Conservation (phyloP, 2,329 filamentous ascomycete genomes). For the Diaporthe ampelina region DNA sequence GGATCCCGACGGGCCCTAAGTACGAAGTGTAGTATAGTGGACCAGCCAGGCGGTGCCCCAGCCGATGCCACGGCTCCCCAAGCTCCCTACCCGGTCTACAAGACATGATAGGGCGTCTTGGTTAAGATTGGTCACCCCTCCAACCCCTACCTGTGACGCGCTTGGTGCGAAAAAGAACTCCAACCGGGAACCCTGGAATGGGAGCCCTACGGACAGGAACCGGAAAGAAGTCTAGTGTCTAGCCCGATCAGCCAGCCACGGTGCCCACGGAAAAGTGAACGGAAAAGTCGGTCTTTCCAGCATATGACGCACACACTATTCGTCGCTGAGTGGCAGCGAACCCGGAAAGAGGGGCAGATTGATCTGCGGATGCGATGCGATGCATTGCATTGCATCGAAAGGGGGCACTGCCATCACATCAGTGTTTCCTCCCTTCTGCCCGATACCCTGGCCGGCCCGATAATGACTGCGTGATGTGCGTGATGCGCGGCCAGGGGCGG, state of each 20-base stretch:
- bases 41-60: background rate
- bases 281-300: background rate
- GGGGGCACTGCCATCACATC: background rate
- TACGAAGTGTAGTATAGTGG: background rate
- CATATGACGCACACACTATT: conserved; percentile 12
- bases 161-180: background rate
- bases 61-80: background rate
- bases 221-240: conserved; percentile 13
- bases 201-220: conserved; percentile 4
- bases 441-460: background rate
- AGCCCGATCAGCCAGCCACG: too few relatives aligned
- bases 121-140: conserved; percentile 4
- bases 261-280: background rate
- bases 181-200: background rate
- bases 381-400: background rate
- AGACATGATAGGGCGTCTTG: conserved; percentile 7
- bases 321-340: background rate
- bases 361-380: background rate
- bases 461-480: background rate
- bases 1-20: conserved; percentile 3
- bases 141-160: background rate
- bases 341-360: background rate
- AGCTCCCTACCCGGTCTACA: background rate
- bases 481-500: conserved; percentile 5
- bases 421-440: background rate